Percentiles rank a stretch among this genome's conserved stretches.
phyloP scores from a whole-genome alignment of 768 basidiomycete species.

The Lactifluus subvellereus region DNA sequence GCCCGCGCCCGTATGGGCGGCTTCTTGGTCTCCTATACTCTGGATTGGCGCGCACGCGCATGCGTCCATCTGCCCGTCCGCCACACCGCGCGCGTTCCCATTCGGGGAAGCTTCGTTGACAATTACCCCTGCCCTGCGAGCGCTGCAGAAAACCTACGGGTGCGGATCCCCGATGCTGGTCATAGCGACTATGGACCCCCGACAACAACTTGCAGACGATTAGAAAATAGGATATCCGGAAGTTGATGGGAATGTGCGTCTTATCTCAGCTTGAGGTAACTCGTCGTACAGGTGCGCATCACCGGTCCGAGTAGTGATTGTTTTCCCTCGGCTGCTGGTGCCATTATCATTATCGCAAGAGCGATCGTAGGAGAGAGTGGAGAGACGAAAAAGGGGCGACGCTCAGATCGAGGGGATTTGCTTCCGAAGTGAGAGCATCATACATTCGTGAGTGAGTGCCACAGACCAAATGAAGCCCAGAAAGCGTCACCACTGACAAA shows the following conservation, averaged over 20 bases:
- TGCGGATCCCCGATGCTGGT: not conserved
- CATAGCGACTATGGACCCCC: not conserved
- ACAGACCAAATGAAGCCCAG: not conserved
- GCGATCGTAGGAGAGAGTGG: not conserved
- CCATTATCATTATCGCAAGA: not conserved
- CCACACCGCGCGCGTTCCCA: not conserved
- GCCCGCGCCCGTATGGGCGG: not conserved
- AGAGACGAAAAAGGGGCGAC: not conserved
- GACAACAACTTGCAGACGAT: not conserved
- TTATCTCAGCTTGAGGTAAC: not conserved
- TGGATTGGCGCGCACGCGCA: not conserved
- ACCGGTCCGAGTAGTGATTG: not conserved
- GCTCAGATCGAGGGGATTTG: not conserved
- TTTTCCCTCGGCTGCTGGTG: not conserved
- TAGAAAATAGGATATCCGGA: not conserved
- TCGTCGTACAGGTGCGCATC: not conserved
- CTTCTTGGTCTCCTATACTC: not conserved
- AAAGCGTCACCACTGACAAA: not conserved
- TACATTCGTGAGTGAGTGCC: not conserved
- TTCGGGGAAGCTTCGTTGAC: not conserved
- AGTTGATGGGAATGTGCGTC: not conserved
- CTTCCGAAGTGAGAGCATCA: constrained; percentile 1
- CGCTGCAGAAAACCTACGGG: not conserved
- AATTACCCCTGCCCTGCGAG: not conserved
- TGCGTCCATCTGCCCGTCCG: not conserved